Base-by-base conservation (phyloP, 345 rosid species). In the Erodium maritimum region DNA sequence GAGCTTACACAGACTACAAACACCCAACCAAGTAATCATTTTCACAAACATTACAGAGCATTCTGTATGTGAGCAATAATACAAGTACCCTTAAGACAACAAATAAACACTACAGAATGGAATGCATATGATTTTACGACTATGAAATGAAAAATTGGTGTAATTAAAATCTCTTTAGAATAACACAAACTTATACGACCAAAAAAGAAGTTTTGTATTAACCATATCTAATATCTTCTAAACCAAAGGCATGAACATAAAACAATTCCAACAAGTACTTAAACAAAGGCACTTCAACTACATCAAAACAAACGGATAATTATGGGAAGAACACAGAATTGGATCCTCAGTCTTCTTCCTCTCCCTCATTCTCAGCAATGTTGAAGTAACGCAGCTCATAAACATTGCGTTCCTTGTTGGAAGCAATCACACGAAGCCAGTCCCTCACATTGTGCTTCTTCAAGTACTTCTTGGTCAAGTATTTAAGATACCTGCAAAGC, bases 381-480 rank as follows among this genome's bases (percentile, higher is more conserved):
- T 90, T 85, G 74, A 90, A 90, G 87, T 90, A 90, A 77, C 97
- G 77, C 61, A 90, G 71, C 69, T 90, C 97, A 48, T 90, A 90
- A 55, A 87, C 77, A 21, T 76, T 77, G 52, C 91, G 85, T 58
- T 90, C 96, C 76, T 90, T 83, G 86, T 87, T 85, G 1, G 94
- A 78, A 2, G 97, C 82, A 60, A 90, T 85, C 60, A 85, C 96
- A 0, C 97, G 81, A 45, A 90, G 97, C 97, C 97, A 90, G 63
- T 90, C 97, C 54, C 97, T 64, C 25, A 90, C 97, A 23, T 87
- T 90, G 71, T 90, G 97, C 68, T 90, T 90, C 86, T 90, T 90
- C 72, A 90, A 57, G 71, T 85, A 87, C 71, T 83, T 90, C 85
- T 90, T 90, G 0, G 96, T 87, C 82, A 90, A 77, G 71, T 85